phyloP scores from a whole-genome alignment of 179 eudicot genomes.

The Heliamphora pulchella region DNA sequence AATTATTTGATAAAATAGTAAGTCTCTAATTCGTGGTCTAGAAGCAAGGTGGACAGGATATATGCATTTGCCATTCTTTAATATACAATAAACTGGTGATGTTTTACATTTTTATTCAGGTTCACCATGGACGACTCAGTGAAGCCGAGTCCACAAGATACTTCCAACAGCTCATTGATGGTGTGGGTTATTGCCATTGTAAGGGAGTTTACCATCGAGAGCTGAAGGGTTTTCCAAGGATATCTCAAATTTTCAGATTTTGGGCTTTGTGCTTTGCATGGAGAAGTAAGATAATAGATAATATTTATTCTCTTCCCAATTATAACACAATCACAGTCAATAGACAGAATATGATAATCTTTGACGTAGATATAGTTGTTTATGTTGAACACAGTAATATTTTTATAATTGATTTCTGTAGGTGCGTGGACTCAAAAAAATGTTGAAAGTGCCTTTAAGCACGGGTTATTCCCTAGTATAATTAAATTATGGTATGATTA shows the following conservation, averaged over 20 bases:
- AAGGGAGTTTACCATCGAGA: conserved; percentile 97
- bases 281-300: conserved; percentile 46
- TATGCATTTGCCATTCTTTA: conserved; percentile 2
- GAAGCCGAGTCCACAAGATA: conserved; percentile 76
- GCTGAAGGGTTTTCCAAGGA: conserved; percentile 88
- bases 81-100: conserved; percentile 16
- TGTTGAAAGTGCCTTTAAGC: too few species aligned
- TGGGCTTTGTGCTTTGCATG: conserved; percentile 90
- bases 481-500: background rate
- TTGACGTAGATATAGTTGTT: too few species aligned
- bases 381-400: too few species aligned
- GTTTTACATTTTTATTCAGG: conserved; percentile 33
- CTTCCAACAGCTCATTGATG: conserved; percentile 91
- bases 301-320: background rate
- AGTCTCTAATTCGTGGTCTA: conserved; percentile 28
- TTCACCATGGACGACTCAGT: conserved; percentile 68
- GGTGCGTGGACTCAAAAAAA: too few species aligned
- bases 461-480: too few species aligned
- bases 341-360: too few species aligned
- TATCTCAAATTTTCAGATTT: conserved; percentile 87
- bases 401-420: too few species aligned
- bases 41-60: conserved; percentile 18
- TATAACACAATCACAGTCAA: background rate
- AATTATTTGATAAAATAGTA: conserved; percentile 92
- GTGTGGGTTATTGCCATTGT: conserved; percentile 89